Evolutionary conservation across 495 filamentous ascomycete genomes (phyloP), one percentile per base, ranked within the genome.

Genomic region (Podospora pseudocomata): DNA sequence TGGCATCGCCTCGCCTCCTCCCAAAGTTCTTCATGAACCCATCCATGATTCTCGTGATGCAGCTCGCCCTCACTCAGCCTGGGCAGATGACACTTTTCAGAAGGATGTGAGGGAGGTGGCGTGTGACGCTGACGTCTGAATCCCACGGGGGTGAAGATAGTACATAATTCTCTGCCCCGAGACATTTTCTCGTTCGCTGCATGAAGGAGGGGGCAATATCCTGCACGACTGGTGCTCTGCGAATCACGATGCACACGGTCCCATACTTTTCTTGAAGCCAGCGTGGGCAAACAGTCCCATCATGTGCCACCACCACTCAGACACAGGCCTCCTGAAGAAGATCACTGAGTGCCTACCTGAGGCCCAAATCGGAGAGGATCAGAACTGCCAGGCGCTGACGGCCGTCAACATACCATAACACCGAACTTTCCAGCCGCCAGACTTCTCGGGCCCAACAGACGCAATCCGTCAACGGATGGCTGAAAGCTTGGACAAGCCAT

Each of bases 401-500:
- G 60, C 60, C 27, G 60, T 26, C 27, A 62, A 19, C 23, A 62
- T 7, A 27, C 27, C 18, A 26, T 26, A 6, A 27, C 19, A 9
- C 13, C 19, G 11, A n/a, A 1, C 9, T 59, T 15, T 18, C 65
- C 34, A 66, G 65, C 65, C 58, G 65, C n/a, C 65, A 59, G 3
- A 53, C 27, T 34, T 30, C 28, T 66, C 13, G 30, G 23, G 56
- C 19, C 27, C n/a, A 6, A 19, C 26, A 18, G 54, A 58, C 55
- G 30, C 65, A 66, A n/a, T 57, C 53, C 30, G 65, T 28, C 27
- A 28, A 53, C 19, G 32, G 44, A 16, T 49, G 55, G 39, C 49
- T 5, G 61, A 26, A 58, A 60, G 58, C 0, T 63, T 54, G 30
- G 66, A 68, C 20, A 2, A 64, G 66, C 58, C 53, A 57, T 6